Percentiles rank a stretch among this genome's conserved stretches.
phyloP scores from a whole-genome alignment of 1,284 basidiomycete genomes.

The Mycena sp. region DNA sequence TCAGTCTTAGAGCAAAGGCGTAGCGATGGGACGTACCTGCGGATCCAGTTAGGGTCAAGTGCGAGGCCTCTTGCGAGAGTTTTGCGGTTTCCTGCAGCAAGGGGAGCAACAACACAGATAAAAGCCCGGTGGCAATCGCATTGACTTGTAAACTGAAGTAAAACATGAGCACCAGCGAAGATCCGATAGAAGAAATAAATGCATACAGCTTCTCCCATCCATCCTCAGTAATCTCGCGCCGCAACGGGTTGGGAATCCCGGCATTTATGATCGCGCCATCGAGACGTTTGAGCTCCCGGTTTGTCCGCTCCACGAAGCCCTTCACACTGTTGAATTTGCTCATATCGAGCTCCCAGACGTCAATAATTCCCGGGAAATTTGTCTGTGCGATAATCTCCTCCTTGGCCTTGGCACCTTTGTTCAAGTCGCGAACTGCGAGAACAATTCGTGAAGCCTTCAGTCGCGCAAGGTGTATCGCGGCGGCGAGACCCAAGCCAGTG shows the following conservation, averaged over 20 bases:
- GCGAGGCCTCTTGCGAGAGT: not conserved
- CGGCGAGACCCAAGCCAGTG: conserved; percentile 54
- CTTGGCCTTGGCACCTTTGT: conserved; percentile 49
- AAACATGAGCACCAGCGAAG: not conserved
- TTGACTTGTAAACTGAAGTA: conserved; percentile 45
- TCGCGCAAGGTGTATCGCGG: conserved; percentile 53
- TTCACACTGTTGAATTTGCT: conserved; percentile 16
- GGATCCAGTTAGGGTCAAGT: conserved; percentile 9
- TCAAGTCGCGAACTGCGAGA: conserved; percentile 51
- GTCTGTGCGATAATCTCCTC: conserved; percentile 39
- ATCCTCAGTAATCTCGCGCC: conserved; percentile 12
- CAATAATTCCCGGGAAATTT: not conserved
- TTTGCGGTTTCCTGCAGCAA: conserved; percentile 37
- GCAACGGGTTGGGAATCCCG: not conserved
- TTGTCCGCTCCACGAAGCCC: conserved; percentile 17
- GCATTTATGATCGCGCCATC: conserved; percentile 31
- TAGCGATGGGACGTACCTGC: conserved; percentile 23
- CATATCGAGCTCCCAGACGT: conserved; percentile 34
- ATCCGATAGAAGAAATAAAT: conserved; percentile 33
- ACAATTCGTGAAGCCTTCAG: conserved; percentile 54
- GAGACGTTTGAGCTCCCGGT: conserved; percentile 5
- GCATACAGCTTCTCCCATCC: conserved; percentile 34
- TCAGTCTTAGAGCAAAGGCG: conserved; percentile 14
- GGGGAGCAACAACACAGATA: conserved; percentile 44
- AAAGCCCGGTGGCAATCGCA: conserved; percentile 41